Conservation (phyloP, 2,329 filamentous ascomycete species). For the Chaetomium sp. region DNA sequence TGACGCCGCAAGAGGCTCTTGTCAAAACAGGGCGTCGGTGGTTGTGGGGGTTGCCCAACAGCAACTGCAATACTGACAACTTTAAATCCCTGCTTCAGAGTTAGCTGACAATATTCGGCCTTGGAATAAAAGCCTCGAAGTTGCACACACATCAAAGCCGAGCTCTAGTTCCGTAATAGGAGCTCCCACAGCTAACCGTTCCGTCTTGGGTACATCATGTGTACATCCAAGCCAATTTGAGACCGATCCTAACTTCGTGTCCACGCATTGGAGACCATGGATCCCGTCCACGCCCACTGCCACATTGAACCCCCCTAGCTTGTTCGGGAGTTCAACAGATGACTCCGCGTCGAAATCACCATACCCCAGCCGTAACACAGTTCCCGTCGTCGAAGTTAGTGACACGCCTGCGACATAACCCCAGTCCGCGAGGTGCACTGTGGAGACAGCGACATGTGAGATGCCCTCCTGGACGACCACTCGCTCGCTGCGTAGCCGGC, state of each 20-base stretch:
- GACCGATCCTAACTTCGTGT: neutral
- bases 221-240: constrained; percentile 1
- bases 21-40: neutral
- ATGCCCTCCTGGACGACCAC: neutral
- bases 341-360: neutral
- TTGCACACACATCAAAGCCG: neutral
- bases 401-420: neutral
- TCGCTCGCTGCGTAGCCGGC: neutral
- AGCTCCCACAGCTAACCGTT: neutral
- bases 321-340: neutral
- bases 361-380: neutral
- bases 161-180: neutral
- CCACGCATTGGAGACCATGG: constrained; percentile 3
- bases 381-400: neutral
- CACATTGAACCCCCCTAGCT: neutral
- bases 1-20: neutral
- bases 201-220: neutral
- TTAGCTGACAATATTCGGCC: neutral
- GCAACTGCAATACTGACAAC: neutral
- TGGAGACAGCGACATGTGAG: neutral
- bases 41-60: no score
- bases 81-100: neutral
- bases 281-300: neutral
- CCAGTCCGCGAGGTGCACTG: neutral
- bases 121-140: neutral